Base-by-base conservation (phyloP, 768 basidiomycete species). In the Baorangia bicolor region DNA sequence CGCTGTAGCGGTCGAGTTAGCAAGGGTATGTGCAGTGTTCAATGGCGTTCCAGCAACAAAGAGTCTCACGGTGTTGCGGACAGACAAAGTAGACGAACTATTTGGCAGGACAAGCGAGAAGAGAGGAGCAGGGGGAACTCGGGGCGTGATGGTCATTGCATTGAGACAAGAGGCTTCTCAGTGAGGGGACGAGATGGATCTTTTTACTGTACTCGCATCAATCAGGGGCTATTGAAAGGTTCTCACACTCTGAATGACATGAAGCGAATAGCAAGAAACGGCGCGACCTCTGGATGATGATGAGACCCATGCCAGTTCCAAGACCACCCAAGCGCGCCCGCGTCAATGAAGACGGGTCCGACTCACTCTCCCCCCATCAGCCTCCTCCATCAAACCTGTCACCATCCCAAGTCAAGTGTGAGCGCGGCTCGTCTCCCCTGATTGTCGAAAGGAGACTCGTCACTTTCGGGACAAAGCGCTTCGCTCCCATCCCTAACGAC, bases 381-480 rank as follows among this genome's bases (percentile, higher is more conserved):
- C 42, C 18, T 18, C 6, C 28, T 16, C 16, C 50, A 33, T 44
- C 43, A 20, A 28, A 8, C 6, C n/a, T 41, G 10, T 20, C 39
- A n/a, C n/a, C 31, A 39, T 3, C 49, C 21, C 51, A 38, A 27
- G 47, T 49, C 37, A 71, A 73, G 52, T 21, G 21, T 35, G 69
- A 73, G 49, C 56, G 43, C 9, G 60, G 64, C 42, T 46, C 42
- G 5, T 51, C 68, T 13, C 69, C 62, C 18, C 11, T 25, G 2
- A 21, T 37, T 40, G 12, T 28, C n/a, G 48, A 56, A 34, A 69
- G 59, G 31, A 58, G 42, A 25, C 56, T 71, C 23, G 53, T 71
- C 35, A 67, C 61, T 23, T 61, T 56, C 1, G 70, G 70, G 35
- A 55, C 61, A 34, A 73, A 63, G 34, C 65, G 64, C 33, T 73